phyloP scores from a whole-genome alignment of 192 early-diverging fungal species.

The Gorgonomyces haynaldii region DNA sequence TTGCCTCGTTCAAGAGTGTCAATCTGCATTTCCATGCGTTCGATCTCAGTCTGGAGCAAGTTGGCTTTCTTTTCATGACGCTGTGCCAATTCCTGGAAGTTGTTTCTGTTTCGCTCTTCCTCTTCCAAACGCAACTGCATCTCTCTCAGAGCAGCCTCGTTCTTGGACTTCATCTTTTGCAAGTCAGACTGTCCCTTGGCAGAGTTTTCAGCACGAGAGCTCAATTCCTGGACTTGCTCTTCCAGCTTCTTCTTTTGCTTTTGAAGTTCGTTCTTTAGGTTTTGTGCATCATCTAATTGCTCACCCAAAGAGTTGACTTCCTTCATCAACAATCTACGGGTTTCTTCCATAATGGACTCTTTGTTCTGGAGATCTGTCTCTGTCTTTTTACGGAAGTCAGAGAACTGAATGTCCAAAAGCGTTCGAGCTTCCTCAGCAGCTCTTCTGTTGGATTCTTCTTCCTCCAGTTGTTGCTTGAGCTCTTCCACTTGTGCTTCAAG shows the following conservation, averaged over 20 bases:
- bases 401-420: conserved; percentile 49
- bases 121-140: conserved; percentile 43
- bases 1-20: conserved; percentile 45
- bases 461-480: conserved; percentile 48
- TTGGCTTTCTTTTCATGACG: conserved; percentile 62
- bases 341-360: conserved; percentile 60
- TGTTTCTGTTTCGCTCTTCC: conserved; percentile 45
- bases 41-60: conserved; percentile 46
- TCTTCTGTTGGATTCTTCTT: conserved; percentile 40
- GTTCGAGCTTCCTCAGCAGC: conserved; percentile 49
- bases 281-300: conserved; percentile 36
- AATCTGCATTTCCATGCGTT: conserved; percentile 47
- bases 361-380: conserved; percentile 48
- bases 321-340: conserved; percentile 52
- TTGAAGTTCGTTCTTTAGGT: conserved; percentile 42
- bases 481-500: conserved; percentile 52
- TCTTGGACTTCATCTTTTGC: conserved; percentile 50
- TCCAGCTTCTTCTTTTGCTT: conserved; percentile 53
- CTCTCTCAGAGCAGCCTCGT: conserved; percentile 39
- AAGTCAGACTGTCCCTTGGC: conserved; percentile 55
- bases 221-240: conserved; percentile 48
- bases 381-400: conserved; percentile 51
- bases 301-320: conserved; percentile 50
- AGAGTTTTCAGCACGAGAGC: conserved; percentile 40
- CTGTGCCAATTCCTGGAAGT: conserved; percentile 58